Conservation (phyloP, 441 rosid species). For the Pelargonium myrrhifolium region DNA sequence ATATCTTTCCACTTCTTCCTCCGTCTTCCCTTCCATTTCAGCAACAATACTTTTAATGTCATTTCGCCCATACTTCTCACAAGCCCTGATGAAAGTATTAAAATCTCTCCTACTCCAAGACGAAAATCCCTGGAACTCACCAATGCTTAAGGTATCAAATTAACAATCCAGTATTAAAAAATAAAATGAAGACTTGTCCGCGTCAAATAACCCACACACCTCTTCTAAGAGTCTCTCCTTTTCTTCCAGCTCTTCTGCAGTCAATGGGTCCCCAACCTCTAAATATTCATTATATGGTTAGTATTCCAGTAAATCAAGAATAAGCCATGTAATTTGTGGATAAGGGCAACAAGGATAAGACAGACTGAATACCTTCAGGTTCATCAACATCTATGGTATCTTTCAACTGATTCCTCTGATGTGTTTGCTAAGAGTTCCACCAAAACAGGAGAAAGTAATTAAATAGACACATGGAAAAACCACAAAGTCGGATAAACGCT, state of each 20-base stretch:
- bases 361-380: constrained; percentile 67
- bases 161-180: constrained; percentile 9
- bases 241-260: constrained; percentile 96
- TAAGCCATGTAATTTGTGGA: background rate
- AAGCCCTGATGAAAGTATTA: constrained; percentile 80
- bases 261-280: constrained; percentile 86
- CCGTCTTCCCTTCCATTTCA: constrained; percentile 96
- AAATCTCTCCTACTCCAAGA: constrained; percentile 97
- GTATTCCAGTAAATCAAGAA: constrained; percentile 12
- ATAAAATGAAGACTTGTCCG: background rate
- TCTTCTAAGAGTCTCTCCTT: constrained; percentile 86
- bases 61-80: constrained; percentile 92
- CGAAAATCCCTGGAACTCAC: constrained; percentile 65
- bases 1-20: constrained; percentile 91
- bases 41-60: constrained; percentile 72
- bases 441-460: constrained; percentile 7
- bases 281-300: constrained; percentile 26
- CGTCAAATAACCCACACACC: constrained; percentile 33
- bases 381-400: constrained; percentile 93
- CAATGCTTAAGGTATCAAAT: constrained; percentile 12
- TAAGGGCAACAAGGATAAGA: constrained; percentile 5
- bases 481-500: background rate
- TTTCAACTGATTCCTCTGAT: constrained; percentile 91
- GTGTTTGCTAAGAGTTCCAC: constrained; percentile 58
- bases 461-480: background rate